These are phyloP conservation scores for Saccharum spontaneum DNA, from an alignment of 176 grass and related monocot species.

Conservation along the genomic window DNA sequence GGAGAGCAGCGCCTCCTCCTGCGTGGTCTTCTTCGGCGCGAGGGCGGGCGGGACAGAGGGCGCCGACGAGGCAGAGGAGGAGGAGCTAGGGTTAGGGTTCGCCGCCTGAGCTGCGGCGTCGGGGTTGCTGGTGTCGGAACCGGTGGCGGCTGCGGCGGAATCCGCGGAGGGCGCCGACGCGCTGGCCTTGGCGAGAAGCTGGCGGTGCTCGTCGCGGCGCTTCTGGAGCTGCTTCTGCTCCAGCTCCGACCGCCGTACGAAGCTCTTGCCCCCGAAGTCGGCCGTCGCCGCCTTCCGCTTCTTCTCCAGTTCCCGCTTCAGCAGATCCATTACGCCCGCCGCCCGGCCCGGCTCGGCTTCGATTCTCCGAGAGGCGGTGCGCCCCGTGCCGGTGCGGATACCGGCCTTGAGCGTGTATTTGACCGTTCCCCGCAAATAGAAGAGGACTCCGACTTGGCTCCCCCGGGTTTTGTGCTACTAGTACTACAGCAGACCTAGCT, in stretches of 20 bases:
- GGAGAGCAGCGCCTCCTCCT: constrained; percentile 41
- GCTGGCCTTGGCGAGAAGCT: constrained; percentile 46
- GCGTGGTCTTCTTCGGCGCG: constrained; percentile 40
- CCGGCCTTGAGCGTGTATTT: not conserved
- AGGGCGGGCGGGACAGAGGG: constrained; percentile 49
- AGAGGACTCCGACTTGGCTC: not conserved
- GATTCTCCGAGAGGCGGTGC: constrained; percentile 26
- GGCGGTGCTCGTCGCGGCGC: constrained; percentile 63
- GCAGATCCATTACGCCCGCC: constrained; percentile 68
- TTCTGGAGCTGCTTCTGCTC: constrained; percentile 89
- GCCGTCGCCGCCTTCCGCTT: constrained; percentile 64
- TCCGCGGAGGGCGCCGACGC: constrained; percentile 9
- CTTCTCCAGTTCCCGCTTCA: constrained; percentile 75
- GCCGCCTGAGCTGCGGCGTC: constrained; percentile 6
- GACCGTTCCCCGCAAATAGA: not conserved
- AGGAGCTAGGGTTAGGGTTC: constrained; percentile 50
- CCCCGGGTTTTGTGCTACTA: not conserved
- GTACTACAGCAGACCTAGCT: too few species aligned
- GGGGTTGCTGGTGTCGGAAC: constrained; percentile 32
- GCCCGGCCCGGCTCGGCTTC: not conserved
- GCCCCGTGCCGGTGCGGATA: not conserved
- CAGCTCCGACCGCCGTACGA: constrained; percentile 88
- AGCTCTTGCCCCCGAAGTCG: constrained; percentile 76
- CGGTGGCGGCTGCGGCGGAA: not conserved
- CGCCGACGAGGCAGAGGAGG: not conserved